Evolutionary conservation across 1,284 basidiomycete species (phyloP).

Genomic region (Bondarzewia mesenterica): DNA sequence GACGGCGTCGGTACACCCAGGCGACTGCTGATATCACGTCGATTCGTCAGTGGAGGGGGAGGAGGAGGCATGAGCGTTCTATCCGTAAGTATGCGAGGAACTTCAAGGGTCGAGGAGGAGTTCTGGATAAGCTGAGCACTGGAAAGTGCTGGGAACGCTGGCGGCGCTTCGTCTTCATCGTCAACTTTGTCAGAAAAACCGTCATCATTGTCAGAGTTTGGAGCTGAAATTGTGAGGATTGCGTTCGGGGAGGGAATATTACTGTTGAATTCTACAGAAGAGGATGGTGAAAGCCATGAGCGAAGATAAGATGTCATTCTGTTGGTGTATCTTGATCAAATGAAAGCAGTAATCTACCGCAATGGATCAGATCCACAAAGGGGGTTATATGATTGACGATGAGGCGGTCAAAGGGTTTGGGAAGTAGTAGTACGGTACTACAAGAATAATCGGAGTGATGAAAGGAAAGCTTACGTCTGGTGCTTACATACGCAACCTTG

Average conservation of each 20-base stretch:
- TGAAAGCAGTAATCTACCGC: too few relatives aligned
- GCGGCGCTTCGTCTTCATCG: constrained; percentile 63
- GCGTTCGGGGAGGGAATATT: constrained; percentile 5
- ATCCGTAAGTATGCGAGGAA: constrained; percentile 44
- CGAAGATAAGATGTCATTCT: constrained; percentile 14
- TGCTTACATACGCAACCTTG: too few relatives aligned
- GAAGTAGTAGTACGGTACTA: too few relatives aligned
- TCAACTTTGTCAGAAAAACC: background rate
- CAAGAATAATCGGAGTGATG: too few relatives aligned
- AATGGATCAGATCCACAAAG: too few relatives aligned
- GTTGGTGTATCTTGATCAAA: background rate
- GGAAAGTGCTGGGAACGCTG: constrained; percentile 75
- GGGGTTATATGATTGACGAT: too few relatives aligned
- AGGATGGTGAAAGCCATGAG: constrained; percentile 11
- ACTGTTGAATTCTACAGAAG: background rate
- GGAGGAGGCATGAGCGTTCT: constrained; percentile 64
- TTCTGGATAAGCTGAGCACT: constrained; percentile 67
- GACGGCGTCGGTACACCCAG: constrained; percentile 27
- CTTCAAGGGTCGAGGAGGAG: constrained; percentile 9
- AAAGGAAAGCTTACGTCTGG: too few relatives aligned
- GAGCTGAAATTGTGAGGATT: constrained; percentile 3
- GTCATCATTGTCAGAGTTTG: constrained; percentile 38
- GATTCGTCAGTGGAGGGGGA: constrained; percentile 39
- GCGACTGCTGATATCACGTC: constrained; percentile 26
- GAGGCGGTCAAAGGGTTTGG: too few relatives aligned